phyloP scores from a whole-genome alignment of 257 asterid species.

The Solanum gracilifrons region DNA sequence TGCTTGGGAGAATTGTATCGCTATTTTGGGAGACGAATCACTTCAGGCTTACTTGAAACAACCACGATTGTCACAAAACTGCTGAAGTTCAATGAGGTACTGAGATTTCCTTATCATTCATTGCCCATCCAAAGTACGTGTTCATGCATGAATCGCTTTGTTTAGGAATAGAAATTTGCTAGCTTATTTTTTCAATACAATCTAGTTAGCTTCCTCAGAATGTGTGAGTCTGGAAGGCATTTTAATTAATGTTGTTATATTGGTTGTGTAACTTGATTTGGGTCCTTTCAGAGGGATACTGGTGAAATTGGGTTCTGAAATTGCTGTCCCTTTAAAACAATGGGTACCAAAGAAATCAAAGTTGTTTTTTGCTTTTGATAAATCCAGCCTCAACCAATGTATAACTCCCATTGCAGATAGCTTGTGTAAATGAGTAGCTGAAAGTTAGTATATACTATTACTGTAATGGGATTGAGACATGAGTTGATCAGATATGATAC shows the following conservation, averaged over 20 bases:
- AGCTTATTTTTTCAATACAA: neutral
- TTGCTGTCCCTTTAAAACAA: neutral
- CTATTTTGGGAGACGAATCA: slow-evolving; percentile 69
- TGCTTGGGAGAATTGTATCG: slow-evolving; percentile 89
- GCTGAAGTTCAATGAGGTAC: slow-evolving; percentile 79
- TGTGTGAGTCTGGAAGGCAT: neutral
- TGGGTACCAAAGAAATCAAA: neutral
- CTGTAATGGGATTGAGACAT: neutral
- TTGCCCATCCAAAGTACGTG: slow-evolving; percentile 5
- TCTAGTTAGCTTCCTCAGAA: neutral
- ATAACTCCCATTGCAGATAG: neutral
- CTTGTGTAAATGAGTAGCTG: neutral
- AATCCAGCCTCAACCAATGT: neutral
- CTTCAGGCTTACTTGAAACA: slow-evolving; percentile 90
- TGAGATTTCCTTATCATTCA: neutral
- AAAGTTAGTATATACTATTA: neutral
- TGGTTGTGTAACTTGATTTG: neutral
- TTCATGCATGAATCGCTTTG: neutral
- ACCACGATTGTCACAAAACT: slow-evolving; percentile 62
- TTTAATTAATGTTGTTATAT: neutral
- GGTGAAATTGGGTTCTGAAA: neutral
- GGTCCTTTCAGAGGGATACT: neutral
- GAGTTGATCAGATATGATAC: neutral
- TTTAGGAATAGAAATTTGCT: neutral
- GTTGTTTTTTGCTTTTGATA: neutral